Conservation (phyloP, 805 yeast genomes). For the Spathaspora passalidarum region DNA sequence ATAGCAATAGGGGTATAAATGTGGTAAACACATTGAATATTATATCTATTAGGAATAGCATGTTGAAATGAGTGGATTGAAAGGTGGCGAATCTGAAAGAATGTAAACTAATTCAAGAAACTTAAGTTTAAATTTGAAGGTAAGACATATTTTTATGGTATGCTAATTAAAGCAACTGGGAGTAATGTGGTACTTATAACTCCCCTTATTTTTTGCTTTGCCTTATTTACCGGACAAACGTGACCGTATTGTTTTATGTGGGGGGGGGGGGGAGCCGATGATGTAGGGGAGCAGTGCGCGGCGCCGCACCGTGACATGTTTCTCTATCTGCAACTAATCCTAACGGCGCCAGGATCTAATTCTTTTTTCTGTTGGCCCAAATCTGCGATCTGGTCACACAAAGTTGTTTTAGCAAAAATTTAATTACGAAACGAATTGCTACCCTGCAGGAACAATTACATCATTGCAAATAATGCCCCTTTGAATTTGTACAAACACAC, state of each 20-base stretch:
- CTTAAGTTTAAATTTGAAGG: neutral
- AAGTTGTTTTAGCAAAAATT: no score
- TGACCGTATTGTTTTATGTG: neutral
- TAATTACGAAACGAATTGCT: no score
- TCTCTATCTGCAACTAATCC: no score
- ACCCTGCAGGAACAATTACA: no score
- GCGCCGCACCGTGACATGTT: no score
- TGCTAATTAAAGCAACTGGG: neutral
- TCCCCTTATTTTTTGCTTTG: neutral
- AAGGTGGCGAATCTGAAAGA: no score
- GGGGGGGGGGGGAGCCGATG: neutral
- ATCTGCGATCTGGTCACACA: no score
- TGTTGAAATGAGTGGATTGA: no score
- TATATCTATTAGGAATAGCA: slow-evolving; percentile 7
- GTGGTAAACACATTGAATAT: slow-evolving; percentile 6
- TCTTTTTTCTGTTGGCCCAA: no score
- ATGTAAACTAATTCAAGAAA: neutral
- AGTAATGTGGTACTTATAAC: neutral
- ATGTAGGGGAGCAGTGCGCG: neutral
- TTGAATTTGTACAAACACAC: no score
- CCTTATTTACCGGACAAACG: neutral
- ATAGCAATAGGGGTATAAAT: slow-evolving; percentile 8
- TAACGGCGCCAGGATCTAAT: no score
- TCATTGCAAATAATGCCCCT: no score
- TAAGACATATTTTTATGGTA: neutral